Evolutionary conservation across 2,329 filamentous ascomycete species (phyloP).

Genomic region (Claviceps africana): DNA sequence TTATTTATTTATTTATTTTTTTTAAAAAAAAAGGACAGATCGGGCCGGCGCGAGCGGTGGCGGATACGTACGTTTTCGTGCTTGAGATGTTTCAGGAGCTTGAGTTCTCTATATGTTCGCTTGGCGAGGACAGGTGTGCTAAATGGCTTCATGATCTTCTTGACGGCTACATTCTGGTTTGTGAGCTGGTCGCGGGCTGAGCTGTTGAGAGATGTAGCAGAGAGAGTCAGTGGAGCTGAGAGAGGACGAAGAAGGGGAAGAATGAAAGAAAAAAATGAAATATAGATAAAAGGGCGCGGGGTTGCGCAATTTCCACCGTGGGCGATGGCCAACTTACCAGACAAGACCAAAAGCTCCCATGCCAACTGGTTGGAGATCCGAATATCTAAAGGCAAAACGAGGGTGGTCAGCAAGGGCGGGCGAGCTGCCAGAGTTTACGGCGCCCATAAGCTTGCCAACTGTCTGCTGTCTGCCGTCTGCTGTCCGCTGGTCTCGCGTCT

Average conservation of each 20-base stretch:
- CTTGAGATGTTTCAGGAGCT: constrained; percentile 88
- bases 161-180: constrained; percentile 89
- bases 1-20: too few species aligned
- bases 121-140: constrained; percentile 98
- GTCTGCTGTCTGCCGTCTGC: too few species aligned
- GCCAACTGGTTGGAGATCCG: constrained; percentile 92
- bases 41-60: not conserved
- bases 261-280: not conserved
- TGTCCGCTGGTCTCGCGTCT: constrained; percentile 1
- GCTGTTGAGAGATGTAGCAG: constrained; percentile 31
- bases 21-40: too few species aligned
- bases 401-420: not conserved
- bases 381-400: constrained; percentile 50
- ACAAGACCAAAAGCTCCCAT: constrained; percentile 99
- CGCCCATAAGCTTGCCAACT: too few species aligned
- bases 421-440: not conserved
- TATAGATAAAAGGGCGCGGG: not conserved
- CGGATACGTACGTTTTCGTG: constrained; percentile 73
- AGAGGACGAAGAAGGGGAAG: not conserved
- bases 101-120: constrained; percentile 92
- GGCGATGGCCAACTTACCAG: constrained; percentile 48
- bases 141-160: constrained; percentile 99
- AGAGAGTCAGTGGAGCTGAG: not conserved
- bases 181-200: constrained; percentile 97
- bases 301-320: not conserved